These are phyloP conservation scores for Begonia masoniana DNA, from an alignment of 306 rosid species.

Conservation along the genomic window DNA sequence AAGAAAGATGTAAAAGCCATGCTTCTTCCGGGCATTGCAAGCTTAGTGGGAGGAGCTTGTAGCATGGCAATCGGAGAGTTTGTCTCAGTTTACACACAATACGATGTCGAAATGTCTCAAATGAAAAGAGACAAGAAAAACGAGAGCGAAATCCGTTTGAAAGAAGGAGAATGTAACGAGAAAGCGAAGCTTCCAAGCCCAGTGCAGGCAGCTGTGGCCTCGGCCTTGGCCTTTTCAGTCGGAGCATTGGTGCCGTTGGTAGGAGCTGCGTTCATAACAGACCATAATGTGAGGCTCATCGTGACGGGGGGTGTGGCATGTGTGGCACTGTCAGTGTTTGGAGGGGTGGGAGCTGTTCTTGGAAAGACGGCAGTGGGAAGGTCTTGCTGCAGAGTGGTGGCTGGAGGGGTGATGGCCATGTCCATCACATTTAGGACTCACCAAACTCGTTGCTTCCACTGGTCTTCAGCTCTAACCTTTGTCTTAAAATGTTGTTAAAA, in stretches of 20 bases:
- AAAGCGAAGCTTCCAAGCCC: slow-evolving; percentile 9
- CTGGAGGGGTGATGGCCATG: slow-evolving; percentile 14
- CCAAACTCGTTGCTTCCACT: slow-evolving; percentile 5
- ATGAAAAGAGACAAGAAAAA: slow-evolving; percentile 2
- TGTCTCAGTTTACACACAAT: slow-evolving; percentile 8
- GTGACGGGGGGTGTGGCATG: slow-evolving; percentile 3
- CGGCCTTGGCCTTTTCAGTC: slow-evolving; percentile 5
- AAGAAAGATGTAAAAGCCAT: slow-evolving; percentile 9
- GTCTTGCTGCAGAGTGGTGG: slow-evolving; percentile 4
- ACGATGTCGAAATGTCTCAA: slow-evolving; percentile 7
- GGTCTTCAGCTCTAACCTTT: not conserved
- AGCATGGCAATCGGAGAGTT: slow-evolving; percentile 16
- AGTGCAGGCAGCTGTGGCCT: slow-evolving; percentile 5
- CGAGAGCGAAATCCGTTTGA: no score
- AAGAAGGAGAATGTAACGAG: no score
- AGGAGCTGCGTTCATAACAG: slow-evolving; percentile 2
- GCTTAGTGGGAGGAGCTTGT: slow-evolving; percentile 8
- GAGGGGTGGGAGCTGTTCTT: slow-evolving; percentile 4
- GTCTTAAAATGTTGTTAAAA: no score
- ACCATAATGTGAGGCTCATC: slow-evolving; percentile 9
- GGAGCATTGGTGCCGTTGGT: slow-evolving; percentile 9
- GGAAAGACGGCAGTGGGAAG: slow-evolving; percentile 6
- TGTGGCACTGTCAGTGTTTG: slow-evolving; percentile 4
- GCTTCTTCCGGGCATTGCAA: slow-evolving; percentile 9
- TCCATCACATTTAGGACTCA: slow-evolving; percentile 11